phyloP scores from a whole-genome alignment of 805 yeast genomes.

The Ascoidea asiatica region DNA sequence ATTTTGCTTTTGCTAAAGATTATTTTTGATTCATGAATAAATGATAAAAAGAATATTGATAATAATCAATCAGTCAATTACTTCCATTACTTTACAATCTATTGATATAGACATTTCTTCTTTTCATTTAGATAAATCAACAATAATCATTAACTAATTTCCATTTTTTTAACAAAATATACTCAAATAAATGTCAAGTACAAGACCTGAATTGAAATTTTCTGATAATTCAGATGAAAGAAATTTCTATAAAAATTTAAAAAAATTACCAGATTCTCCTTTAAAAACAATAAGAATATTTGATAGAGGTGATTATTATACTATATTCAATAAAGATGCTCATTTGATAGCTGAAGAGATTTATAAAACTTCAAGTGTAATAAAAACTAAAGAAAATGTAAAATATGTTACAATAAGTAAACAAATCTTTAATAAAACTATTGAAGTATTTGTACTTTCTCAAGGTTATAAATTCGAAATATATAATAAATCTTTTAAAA shows the following conservation, averaged over 20 bases:
- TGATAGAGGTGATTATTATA: slow-evolving; percentile 73
- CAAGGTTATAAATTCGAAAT: slow-evolving; percentile 70
- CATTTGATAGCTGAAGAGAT: slow-evolving; percentile 68
- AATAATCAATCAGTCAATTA: too few relatives aligned
- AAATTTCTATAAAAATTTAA: slow-evolving; percentile 31
- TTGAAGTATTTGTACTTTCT: slow-evolving; percentile 55
- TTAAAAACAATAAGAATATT: slow-evolving; percentile 51
- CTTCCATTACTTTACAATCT: too few relatives aligned
- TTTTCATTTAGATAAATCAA: too few relatives aligned
- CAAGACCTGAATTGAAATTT: slow-evolving; percentile 46
- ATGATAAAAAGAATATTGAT: too few relatives aligned
- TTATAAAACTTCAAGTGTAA: slow-evolving; percentile 71
- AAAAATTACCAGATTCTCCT: slow-evolving; percentile 32
- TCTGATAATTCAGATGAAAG: slow-evolving; percentile 37
- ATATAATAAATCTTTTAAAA: slow-evolving; percentile 53
- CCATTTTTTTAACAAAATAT: too few relatives aligned
- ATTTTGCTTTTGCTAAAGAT: too few relatives aligned
- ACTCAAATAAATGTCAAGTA: slow-evolving; percentile 10
- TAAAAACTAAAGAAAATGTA: slow-evolving; percentile 43
- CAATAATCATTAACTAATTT: too few relatives aligned
- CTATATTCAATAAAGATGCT: slow-evolving; percentile 67
- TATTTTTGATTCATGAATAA: too few relatives aligned
- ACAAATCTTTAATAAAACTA: slow-evolving; percentile 53
- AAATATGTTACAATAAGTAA: slow-evolving; percentile 67
- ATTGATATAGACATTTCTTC: too few relatives aligned